Evolutionary conservation across 2,329 filamentous ascomycete genomes (phyloP).

Genomic region (Aureobasidium leucospermi): DNA sequence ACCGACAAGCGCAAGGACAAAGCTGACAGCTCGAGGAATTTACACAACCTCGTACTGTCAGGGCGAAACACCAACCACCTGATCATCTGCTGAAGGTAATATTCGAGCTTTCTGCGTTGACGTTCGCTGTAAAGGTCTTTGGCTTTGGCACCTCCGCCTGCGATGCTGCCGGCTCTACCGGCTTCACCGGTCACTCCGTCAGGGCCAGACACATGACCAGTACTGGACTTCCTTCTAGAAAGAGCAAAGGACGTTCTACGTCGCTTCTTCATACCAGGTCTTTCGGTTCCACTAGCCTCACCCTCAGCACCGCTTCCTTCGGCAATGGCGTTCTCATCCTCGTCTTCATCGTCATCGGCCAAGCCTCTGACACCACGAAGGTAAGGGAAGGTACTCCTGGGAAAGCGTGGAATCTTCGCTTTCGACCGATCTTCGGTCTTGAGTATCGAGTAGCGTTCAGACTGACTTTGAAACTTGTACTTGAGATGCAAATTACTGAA

Average conservation of each 20-base stretch:
- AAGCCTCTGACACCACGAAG: constrained; percentile 60
- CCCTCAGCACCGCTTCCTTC: constrained; percentile 53
- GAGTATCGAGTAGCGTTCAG: constrained; percentile 72
- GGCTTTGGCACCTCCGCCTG: constrained; percentile 27
- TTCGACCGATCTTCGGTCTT: constrained; percentile 56
- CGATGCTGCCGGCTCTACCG: constrained; percentile 32
- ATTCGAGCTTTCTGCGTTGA: constrained; percentile 78
- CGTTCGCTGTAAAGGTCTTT: constrained; percentile 63
- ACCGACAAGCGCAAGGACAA: constrained; percentile 88
- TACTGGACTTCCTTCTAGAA: constrained; percentile 53
- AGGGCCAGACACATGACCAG: constrained; percentile 18
- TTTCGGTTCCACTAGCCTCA: constrained; percentile 62
- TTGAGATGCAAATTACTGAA: constrained; percentile 89
- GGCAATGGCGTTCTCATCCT: constrained; percentile 49
- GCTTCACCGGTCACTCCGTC: constrained; percentile 5
- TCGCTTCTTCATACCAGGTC: constrained; percentile 40
- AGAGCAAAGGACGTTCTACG: constrained; percentile 51
- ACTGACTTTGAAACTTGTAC: constrained; percentile 80
- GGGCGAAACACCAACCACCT: constrained; percentile 94
- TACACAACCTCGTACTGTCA: constrained; percentile 91
- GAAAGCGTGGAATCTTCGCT: constrained; percentile 83
- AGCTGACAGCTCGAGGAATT: constrained; percentile 90
- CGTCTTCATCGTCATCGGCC: constrained; percentile 63
- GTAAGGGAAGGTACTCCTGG: constrained; percentile 82
- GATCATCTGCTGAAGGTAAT: constrained; percentile 88